These are phyloP conservation scores for Fibroporia radiculosa DNA, from an alignment of 768 basidiomycete species.

Conservation along the genomic window DNA sequence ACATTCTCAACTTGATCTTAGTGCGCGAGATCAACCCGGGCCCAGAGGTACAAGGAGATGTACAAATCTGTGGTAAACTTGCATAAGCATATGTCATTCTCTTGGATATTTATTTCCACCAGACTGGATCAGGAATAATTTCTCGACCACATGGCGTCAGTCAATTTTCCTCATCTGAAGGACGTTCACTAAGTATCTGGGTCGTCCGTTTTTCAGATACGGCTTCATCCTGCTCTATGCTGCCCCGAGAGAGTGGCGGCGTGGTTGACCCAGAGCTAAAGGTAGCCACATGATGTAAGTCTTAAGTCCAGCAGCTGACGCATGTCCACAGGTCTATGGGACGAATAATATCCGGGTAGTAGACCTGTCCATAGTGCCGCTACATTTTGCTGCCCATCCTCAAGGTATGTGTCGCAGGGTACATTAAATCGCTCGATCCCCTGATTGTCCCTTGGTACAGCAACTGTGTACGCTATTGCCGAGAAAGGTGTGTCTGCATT, in stretches of 20 bases:
- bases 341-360: constrained; percentile 49
- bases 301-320: neutral
- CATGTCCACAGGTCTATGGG: constrained; percentile 39
- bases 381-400: constrained; percentile 42
- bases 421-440: neutral
- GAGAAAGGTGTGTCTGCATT: too few relatives aligned
- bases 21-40: constrained; percentile 26
- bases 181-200: neutral
- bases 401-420: constrained; percentile 28
- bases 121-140: constrained; percentile 19
- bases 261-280: constrained; percentile 43
- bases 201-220: constrained; percentile 29
- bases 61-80: constrained; percentile 15
- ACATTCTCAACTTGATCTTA: neutral
- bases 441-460: too few relatives aligned
- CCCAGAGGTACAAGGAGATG: constrained; percentile 20
- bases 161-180: neutral
- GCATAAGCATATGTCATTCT: neutral
- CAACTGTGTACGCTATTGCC: constrained; percentile 37
- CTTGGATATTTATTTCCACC: neutral
- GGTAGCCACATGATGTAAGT: constrained; percentile 15
- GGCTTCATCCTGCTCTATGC: constrained; percentile 43
- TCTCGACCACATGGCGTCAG: constrained; percentile 19
- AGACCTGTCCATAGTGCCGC: constrained; percentile 45
- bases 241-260: constrained; percentile 41